A percentile compares a stretch with the other conserved stretches of the same genome.
Evolutionary conservation across 768 basidiomycete species (phyloP).

Genomic region (Podaxis carcinomalis): DNA sequence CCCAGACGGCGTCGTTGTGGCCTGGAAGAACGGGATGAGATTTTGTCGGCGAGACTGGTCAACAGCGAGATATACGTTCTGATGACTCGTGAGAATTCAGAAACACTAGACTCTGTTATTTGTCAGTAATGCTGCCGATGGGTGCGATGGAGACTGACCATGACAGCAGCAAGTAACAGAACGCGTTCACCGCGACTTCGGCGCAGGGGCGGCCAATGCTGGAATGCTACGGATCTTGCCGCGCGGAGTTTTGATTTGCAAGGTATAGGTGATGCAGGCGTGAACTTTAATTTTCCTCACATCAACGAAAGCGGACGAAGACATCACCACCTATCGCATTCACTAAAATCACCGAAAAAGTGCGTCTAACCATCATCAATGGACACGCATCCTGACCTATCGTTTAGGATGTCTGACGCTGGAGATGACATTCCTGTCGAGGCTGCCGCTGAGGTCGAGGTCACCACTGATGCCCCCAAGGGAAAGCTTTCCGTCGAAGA

Average conservation of each 20-base stretch:
- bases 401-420: slow-evolving; percentile 88
- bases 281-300: slow-evolving; percentile 58
- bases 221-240: slow-evolving; percentile 35
- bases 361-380: slow-evolving; percentile 17
- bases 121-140: neutral
- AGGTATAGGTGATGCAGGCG: slow-evolving; percentile 19
- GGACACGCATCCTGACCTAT: slow-evolving; percentile 10
- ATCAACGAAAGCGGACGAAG: slow-evolving; percentile 97
- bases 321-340: slow-evolving; percentile 46
- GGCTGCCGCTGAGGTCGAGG: slow-evolving; percentile 67
- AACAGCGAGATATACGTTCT: slow-evolving; percentile 57
- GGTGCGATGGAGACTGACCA: slow-evolving; percentile 23
- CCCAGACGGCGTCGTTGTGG: slow-evolving; percentile 80
- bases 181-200: slow-evolving; percentile 23
- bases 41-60: slow-evolving; percentile 21
- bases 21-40: slow-evolving; percentile 44
- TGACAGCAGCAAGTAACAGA: slow-evolving; percentile 14
- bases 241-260: slow-evolving; percentile 50
- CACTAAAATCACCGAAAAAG: slow-evolving; percentile 34
- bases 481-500: slow-evolving; percentile 96
- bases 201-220: slow-evolving; percentile 7
- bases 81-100: slow-evolving; percentile 68
- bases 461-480: slow-evolving; percentile 85
- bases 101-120: slow-evolving; percentile 63
- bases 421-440: slow-evolving; percentile 84